Evolutionary conservation across 2,329 filamentous ascomycete species (phyloP), one percentile per base, ranked within the genome.

Genomic region (Lizonia empirigonia): DNA sequence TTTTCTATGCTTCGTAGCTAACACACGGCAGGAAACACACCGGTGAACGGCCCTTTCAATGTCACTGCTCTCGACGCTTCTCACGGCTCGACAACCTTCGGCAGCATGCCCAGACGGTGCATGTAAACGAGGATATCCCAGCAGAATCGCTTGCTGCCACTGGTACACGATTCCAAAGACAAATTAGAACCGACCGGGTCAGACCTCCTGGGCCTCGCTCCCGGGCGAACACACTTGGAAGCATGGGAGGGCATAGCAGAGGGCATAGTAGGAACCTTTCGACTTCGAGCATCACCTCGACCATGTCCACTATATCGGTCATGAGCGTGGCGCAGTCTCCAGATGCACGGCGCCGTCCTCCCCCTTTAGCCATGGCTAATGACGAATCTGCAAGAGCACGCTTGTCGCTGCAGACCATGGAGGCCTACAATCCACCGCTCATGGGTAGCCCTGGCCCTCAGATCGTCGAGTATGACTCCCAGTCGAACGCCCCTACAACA

Each of bases 81-180:
- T 97, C 94, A 8, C 85, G 93, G 39, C 82, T 97, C 36, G 93
- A 99, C 73, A 99, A 99, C 69, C 78, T 99, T 42, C 86, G 94
- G 52, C 94, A 99, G 71, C 94, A 99, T 79, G 94, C 94, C 35
- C 92, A 97, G 73, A 97, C 94, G 0, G 94, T 99, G 1, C 94
- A 99, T 71, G 89, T 96, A 50, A 97, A 97, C 71, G 94, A 97
- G 72, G 91, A 97, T 50, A 99, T 99, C 26, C 94, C 94, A 3
- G 86, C 87, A 32, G 91, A 97, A 71, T 97, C 94, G 1, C 82
- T 97, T 16, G 94, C 94, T 13, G 94, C 93, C 4, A 94, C 90
- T 1, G 91, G 92, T 19, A 96, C 92, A 7, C 83, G 93, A 30
- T 97, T 96, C 64, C 93, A 97, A 66, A 84, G 93, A 55, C 92